Evolutionary conservation across 2,329 filamentous ascomycete genomes (phyloP).

Genomic region (Neofusicoccum sp.): DNA sequence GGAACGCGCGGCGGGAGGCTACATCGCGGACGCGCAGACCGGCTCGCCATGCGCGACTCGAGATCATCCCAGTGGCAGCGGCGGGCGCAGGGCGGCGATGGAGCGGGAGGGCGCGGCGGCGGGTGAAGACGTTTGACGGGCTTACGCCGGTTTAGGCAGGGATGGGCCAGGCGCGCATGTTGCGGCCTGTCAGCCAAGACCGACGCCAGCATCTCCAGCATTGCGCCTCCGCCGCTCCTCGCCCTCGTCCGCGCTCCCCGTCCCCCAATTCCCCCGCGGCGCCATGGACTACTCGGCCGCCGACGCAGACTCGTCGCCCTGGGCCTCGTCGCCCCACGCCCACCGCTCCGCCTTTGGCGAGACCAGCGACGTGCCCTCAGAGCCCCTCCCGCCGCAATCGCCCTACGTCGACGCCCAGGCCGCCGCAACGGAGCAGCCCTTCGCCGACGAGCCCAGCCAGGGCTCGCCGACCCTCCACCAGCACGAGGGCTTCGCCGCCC

Average conservation of each 20-base stretch:
- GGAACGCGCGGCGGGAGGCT: background rate
- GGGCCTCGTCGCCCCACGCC: conserved; percentile 60
- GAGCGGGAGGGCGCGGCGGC: background rate
- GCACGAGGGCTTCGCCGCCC: conserved; percentile 23
- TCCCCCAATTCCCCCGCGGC: background rate
- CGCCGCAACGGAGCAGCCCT: conserved; percentile 15
- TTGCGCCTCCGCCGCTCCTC: background rate
- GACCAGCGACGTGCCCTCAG: conserved; percentile 39
- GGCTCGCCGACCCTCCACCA: background rate
- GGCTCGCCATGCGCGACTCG: conserved; percentile 12
- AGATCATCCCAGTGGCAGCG: background rate
- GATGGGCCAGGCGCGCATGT: conserved; percentile 1
- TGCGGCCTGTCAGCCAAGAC: conserved; percentile 11
- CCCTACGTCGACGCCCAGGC: conserved; percentile 31
- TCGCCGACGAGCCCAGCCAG: conserved; percentile 14
- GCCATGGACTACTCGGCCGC: conserved; percentile 64
- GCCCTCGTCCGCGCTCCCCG: background rate
- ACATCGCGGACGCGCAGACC: conserved; percentile 4
- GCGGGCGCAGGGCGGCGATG: background rate
- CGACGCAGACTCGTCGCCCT: conserved; percentile 60
- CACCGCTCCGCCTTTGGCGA: conserved; percentile 49
- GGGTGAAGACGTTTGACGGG: conserved; percentile 8
- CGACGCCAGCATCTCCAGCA: conserved; percentile 3
- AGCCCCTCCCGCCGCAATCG: conserved; percentile 41
- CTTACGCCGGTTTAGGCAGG: conserved; percentile 8